These are phyloP conservation scores for Benincasa hispida DNA, from an alignment of 306 rosid genomes.

Conservation along the genomic window DNA sequence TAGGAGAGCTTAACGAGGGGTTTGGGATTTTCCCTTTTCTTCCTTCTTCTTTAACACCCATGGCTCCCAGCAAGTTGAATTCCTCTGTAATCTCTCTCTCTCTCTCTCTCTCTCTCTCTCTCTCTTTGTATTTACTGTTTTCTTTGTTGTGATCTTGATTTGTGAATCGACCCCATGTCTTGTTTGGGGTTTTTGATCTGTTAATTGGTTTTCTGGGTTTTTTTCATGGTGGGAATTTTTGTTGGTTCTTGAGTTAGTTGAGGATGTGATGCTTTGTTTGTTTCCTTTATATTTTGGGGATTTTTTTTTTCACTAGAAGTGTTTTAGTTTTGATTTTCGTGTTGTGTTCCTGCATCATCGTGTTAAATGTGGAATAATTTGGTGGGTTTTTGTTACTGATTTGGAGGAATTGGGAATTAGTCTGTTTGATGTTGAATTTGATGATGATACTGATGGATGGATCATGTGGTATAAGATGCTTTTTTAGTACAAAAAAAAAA, in stretches of 20 bases:
- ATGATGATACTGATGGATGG: neutral
- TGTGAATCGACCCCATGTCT: neutral
- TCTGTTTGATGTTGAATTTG: neutral
- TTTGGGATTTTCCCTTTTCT: neutral
- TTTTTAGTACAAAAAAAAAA: neutral
- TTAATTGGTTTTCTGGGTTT: neutral
- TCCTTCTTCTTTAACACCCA: slow-evolving; percentile 12
- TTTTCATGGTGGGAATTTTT: neutral
- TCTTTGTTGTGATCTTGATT: slow-evolving; percentile 10
- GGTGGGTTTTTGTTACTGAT: neutral
- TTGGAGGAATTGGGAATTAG: neutral
- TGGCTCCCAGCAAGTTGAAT: slow-evolving; percentile 78
- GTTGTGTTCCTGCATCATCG: neutral
- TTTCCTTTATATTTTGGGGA: neutral
- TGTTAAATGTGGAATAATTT: neutral
- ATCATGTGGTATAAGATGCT: neutral
- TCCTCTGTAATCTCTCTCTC: slow-evolving; percentile 39
- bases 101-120: slow-evolving; percentile 2
- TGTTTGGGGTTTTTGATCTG: neutral
- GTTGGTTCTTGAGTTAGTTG: neutral
- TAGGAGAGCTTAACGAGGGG: neutral
- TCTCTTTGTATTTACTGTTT: neutral
- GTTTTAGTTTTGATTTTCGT: neutral
- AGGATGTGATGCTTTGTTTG: neutral
- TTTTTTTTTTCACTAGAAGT: neutral